phyloP scores from a whole-genome alignment of 1,284 basidiomycete species.

The Cutaneotrichosporon dermatis region DNA sequence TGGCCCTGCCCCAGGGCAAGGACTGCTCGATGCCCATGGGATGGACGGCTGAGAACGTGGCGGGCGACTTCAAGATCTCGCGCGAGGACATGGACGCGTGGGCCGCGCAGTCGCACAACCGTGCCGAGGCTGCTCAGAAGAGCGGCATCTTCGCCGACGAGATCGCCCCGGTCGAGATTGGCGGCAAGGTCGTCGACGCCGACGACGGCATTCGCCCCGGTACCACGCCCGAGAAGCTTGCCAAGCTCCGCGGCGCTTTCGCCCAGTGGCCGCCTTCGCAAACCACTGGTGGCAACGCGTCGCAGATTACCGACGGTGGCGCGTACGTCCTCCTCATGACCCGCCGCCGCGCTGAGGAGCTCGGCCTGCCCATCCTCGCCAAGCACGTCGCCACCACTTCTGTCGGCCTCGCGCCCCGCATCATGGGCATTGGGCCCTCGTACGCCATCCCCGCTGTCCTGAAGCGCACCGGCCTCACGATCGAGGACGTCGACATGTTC shows the following conservation, averaged over 20 bases:
- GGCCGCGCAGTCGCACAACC: constrained; percentile 73
- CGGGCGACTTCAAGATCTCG: constrained; percentile 71
- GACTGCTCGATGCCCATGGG: constrained; percentile 97
- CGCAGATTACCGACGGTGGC: constrained; percentile 92
- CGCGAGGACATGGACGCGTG: constrained; percentile 79
- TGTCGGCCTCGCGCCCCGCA: constrained; percentile 74
- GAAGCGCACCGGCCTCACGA: constrained; percentile 61
- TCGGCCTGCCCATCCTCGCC: constrained; percentile 84
- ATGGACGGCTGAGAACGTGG: constrained; percentile 94
- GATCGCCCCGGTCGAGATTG: constrained; percentile 75
- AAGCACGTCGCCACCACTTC: constrained; percentile 78
- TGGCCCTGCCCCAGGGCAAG: constrained; percentile 70
- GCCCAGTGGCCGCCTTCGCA: constrained; percentile 79
- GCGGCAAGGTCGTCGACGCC: constrained; percentile 66
- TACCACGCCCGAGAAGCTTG: constrained; percentile 78
- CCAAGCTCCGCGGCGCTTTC: constrained; percentile 92
- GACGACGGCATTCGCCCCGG: constrained; percentile 93
- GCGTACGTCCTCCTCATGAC: constrained; percentile 87
- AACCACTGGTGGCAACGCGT: constrained; percentile 70
- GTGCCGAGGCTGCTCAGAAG: constrained; percentile 81
- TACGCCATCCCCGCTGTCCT: constrained; percentile 73
- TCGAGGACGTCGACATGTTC: constrained; percentile 76
- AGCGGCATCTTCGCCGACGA: constrained; percentile 86
- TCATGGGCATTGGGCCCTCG: constrained; percentile 88
- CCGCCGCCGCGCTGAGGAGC: constrained; percentile 77